Evolutionary conservation across 768 basidiomycete genomes (phyloP).

Genomic region (Podaxis sp.): DNA sequence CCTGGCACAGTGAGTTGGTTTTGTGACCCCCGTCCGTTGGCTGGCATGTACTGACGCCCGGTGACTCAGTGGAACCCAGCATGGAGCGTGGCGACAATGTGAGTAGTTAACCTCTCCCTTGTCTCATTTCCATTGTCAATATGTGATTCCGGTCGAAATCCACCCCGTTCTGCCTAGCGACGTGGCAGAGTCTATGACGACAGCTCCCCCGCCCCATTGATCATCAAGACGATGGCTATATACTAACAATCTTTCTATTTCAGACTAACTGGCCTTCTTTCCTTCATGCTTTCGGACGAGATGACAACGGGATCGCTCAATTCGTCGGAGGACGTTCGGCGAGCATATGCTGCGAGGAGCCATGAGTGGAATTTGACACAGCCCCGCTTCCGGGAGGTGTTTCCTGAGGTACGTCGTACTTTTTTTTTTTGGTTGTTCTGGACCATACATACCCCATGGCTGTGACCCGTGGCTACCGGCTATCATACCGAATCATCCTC

Average conservation of each 20-base stretch:
- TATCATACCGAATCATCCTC: neutral
- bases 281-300: slow-evolving; percentile 94
- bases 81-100: slow-evolving; percentile 96
- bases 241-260: slow-evolving; percentile 16
- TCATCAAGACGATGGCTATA: neutral
- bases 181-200: slow-evolving; percentile 8
- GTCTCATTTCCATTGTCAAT: neutral
- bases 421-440: slow-evolving; percentile 12
- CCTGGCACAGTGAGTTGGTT: slow-evolving; percentile 71
- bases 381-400: slow-evolving; percentile 81
- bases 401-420: slow-evolving; percentile 71
- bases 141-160: neutral
- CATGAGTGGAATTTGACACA: slow-evolving; percentile 86
- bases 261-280: slow-evolving; percentile 89
- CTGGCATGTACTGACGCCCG: slow-evolving; percentile 9
- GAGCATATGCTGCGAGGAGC: slow-evolving; percentile 69
- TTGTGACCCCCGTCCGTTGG: slow-evolving; percentile 3
- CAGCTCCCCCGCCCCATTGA: slow-evolving; percentile 7
- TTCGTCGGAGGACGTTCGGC: slow-evolving; percentile 78
- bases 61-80: slow-evolving; percentile 83
- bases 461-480: slow-evolving; percentile 8
- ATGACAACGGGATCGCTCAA: slow-evolving; percentile 95
- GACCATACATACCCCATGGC: slow-evolving; percentile 11
- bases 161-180: slow-evolving; percentile 1
- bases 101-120: slow-evolving; percentile 31